Base-by-base conservation (phyloP, 108 stramenopile genomes). In the Cylindrotheca closterium region DNA sequence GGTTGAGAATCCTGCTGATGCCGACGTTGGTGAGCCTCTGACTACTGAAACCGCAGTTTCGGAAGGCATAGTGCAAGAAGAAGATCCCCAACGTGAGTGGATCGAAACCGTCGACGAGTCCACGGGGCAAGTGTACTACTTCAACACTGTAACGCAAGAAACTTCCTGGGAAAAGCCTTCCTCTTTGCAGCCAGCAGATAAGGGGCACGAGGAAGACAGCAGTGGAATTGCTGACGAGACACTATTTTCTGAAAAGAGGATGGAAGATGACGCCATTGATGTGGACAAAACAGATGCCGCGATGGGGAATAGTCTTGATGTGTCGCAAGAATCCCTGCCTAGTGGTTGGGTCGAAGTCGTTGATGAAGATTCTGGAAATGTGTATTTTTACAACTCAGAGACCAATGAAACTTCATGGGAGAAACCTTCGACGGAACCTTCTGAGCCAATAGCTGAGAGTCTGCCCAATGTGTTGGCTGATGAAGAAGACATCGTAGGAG, bases 81-180 rank as follows among this genome's bases (percentile, higher is more conserved):
- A 42, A 10, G 63, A 57, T 24, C 63, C 33, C 48, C 33, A 33
- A 50, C 8, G 24, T 5, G 82, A 77, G 26, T 87, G 86, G 86
- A 56, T 78, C n/a, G 68, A 67, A 42, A 42, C 75, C 49, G 23
- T 71, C 4, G 81, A 87, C 54, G 60, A 68, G 37, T 33, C 51
- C 24, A 69, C 63, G 0, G 83, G 84, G 0, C 48, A 77, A 50
- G 37, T 56, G 3, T 87, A 87, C 55, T 87, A 73, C 50, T 80
- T 49, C 28, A 85, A 87, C 51, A 71, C 73, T 19, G 48, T 29
- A 18, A 63, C 65, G 33, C 47, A 50, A 7, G 58, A 64, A 32
- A 80, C 70, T 19, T 51, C 65, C 3, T 72, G 71, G 75, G 74
- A 72, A 31, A 47, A 29, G 30, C 65, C 77, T 19, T 25, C 23